Evolutionary conservation across 2,329 filamentous ascomycete species (phyloP).

Genomic region (Tothia fuscella): DNA sequence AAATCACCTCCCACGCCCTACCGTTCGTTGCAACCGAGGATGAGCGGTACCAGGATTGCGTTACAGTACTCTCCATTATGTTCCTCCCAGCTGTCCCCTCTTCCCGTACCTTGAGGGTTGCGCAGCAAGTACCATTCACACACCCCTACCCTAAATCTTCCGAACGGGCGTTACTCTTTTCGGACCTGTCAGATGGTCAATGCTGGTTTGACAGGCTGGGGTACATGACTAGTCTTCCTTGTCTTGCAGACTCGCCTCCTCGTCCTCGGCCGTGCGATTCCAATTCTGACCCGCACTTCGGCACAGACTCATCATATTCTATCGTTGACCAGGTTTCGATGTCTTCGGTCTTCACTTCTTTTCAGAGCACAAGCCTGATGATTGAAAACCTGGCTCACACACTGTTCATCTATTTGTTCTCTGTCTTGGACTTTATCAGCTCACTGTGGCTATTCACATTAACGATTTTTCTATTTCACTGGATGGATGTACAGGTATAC

Average conservation of each 20-base stretch:
- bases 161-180: background rate
- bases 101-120: background rate
- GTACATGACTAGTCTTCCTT: background rate
- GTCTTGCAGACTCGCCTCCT: background rate
- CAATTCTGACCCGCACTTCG: background rate
- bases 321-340: background rate
- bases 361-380: too few relatives aligned
- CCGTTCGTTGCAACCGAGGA: background rate
- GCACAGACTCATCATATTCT: too few relatives aligned
- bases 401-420: too few relatives aligned
- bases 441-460: too few relatives aligned
- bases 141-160: background rate
- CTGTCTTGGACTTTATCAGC: too few relatives aligned
- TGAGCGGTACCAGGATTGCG: background rate
- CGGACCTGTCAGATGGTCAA: constrained; percentile 1
- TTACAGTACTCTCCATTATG: background rate
- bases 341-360: background rate
- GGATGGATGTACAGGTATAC: too few relatives aligned
- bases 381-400: too few relatives aligned
- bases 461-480: too few relatives aligned
- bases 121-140: background rate
- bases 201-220: constrained; percentile 2
- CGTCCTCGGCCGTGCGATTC: background rate
- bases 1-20: constrained; percentile 3
- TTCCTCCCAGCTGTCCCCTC: background rate